Evolutionary conservation across 2,329 filamentous ascomycete species (phyloP).

Genomic region (Epichloe sp.): DNA sequence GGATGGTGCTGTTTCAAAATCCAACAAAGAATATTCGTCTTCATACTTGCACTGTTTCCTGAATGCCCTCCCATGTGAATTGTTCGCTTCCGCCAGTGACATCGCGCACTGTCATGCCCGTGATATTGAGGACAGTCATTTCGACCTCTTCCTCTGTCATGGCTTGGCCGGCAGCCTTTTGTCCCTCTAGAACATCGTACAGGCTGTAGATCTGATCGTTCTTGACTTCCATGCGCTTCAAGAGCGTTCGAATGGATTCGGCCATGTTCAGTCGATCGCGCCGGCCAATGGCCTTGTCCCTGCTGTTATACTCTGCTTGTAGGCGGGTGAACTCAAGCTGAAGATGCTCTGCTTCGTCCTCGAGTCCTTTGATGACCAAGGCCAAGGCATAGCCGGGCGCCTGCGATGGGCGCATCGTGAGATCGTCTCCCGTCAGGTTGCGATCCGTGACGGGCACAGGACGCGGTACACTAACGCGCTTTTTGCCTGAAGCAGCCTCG

Average conservation of each 20-base stretch:
- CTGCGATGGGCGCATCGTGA: constrained; percentile 53
- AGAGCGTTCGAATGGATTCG: constrained; percentile 45
- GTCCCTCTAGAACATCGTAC: constrained; percentile 73
- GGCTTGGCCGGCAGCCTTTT: constrained; percentile 47
- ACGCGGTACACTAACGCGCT: constrained; percentile 47
- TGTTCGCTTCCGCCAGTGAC: constrained; percentile 25
- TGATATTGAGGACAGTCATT: constrained; percentile 46
- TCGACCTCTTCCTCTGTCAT: constrained; percentile 52
- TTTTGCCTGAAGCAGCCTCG: constrained; percentile 32
- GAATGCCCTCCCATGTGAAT: constrained; percentile 29
- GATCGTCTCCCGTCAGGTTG: constrained; percentile 35
- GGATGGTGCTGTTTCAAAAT: not conserved
- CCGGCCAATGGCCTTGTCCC: constrained; percentile 53
- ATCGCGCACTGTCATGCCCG: constrained; percentile 30
- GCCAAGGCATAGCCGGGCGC: constrained; percentile 61
- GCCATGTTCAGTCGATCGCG: constrained; percentile 50
- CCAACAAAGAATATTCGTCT: not conserved
- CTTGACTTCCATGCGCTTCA: constrained; percentile 56
- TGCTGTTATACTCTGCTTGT: constrained; percentile 48
- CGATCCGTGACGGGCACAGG: constrained; percentile 54
- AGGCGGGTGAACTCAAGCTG: constrained; percentile 53
- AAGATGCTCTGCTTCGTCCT: constrained; percentile 68
- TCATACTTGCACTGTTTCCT: constrained; percentile 12
- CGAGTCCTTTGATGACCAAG: constrained; percentile 67
- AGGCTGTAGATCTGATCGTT: constrained; percentile 70